Percentiles rank a stretch among this genome's conserved stretches.
Conservation (phyloP, 768 basidiomycete genomes). For the Boletus insuetus region DNA sequence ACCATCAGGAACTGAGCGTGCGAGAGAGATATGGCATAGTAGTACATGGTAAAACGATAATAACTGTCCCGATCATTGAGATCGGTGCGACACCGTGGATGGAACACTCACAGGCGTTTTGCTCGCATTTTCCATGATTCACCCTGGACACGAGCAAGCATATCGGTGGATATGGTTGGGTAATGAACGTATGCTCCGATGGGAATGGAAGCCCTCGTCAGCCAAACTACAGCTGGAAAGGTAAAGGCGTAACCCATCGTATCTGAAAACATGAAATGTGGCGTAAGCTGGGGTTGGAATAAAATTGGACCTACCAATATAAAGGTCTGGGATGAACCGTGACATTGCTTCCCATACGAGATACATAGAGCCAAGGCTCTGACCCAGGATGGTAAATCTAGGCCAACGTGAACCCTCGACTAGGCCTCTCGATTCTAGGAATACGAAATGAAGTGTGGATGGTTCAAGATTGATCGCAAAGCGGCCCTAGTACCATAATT, state of each 20-base stretch:
- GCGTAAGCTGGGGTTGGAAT: background rate
- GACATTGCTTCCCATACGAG: conserved; percentile 83
- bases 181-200: conserved; percentile 95
- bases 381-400: conserved; percentile 88
- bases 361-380: conserved; percentile 84
- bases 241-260: conserved; percentile 99
- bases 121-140: conserved; percentile 26
- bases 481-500: conserved; percentile 50
- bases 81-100: background rate
- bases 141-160: conserved; percentile 73
- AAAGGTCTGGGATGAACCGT: conserved; percentile 81
- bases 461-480: conserved; percentile 78
- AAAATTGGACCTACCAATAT: conserved; percentile 60
- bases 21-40: conserved; percentile 74
- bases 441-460: conserved; percentile 72
- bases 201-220: conserved; percentile 55
- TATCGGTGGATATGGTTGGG: conserved; percentile 92
- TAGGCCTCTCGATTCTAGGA: conserved; percentile 62
- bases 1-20: conserved; percentile 82
- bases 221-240: conserved; percentile 67
- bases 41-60: conserved; percentile 83
- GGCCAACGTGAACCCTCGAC: conserved; percentile 85
- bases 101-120: conserved; percentile 27
- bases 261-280: conserved; percentile 45
- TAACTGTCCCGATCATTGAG: conserved; percentile 50